phyloP scores from a whole-genome alignment of 129 eudicot genomes.

The Helianthus tuberosus region DNA sequence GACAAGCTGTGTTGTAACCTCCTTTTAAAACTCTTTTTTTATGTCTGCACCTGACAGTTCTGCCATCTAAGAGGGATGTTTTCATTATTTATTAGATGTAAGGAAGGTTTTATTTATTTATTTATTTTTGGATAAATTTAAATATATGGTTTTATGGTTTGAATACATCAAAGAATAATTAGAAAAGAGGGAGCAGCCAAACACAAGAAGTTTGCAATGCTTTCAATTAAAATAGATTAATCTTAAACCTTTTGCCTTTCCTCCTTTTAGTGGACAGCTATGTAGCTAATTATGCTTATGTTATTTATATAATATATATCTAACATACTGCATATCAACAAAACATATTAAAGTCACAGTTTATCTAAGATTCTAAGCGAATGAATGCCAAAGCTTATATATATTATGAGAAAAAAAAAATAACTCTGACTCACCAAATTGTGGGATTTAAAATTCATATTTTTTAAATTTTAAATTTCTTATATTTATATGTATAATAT shows the following conservation, averaged over 20 bases:
- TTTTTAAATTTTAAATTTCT: too few relatives aligned
- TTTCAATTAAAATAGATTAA: conserved; percentile 27
- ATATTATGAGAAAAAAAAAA: too few relatives aligned
- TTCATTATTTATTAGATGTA: neutral
- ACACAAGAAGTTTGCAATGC: conserved; percentile 31
- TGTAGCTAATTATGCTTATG: conserved; percentile 22
- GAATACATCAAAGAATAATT: conserved; percentile 31
- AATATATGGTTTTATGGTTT: conserved; percentile 12
- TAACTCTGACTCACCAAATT: too few relatives aligned
- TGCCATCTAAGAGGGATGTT: neutral
- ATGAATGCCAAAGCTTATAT: neutral
- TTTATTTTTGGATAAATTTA: conserved; percentile 13
- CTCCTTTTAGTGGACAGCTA: conserved; percentile 33
- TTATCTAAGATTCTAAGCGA: neutral
- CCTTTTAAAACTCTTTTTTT: too few relatives aligned
- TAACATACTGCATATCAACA: neutral
- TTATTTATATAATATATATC: neutral
- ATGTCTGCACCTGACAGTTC: too few relatives aligned
- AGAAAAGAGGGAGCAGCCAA: conserved; percentile 41
- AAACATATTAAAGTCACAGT: neutral
- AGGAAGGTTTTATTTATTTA: neutral
- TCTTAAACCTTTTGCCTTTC: conserved; percentile 30
- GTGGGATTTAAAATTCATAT: too few relatives aligned
- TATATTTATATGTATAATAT: too few relatives aligned
- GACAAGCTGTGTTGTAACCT: too few relatives aligned